Conservation (phyloP, 2,329 filamentous ascomycete genomes). For the Colletotrichum caudatum region DNA sequence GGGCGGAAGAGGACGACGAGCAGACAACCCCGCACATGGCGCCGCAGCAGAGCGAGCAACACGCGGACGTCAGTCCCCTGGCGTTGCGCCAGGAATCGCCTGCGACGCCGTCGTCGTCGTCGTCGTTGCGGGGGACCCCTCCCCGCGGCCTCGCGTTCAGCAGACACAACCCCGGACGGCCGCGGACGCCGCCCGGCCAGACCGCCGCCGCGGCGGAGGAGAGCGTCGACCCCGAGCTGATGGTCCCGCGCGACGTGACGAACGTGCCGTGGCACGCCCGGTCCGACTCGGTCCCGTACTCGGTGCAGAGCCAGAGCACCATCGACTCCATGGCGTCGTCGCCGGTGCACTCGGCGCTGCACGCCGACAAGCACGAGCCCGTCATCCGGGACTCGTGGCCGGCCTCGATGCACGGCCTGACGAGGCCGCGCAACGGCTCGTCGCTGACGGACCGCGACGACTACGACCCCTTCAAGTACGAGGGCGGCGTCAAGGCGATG, state of each 20-base stretch:
- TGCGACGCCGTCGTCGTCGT: slow-evolving; percentile 21
- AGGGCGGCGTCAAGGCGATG: slow-evolving; percentile 36
- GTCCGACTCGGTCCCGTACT: slow-evolving; percentile 50
- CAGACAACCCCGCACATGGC: slow-evolving; percentile 41
- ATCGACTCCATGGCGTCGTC: slow-evolving; percentile 51
- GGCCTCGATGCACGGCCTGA: slow-evolving; percentile 32
- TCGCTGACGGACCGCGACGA: slow-evolving; percentile 44
- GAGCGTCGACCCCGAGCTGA: slow-evolving; percentile 42
- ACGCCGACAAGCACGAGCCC: slow-evolving; percentile 49
- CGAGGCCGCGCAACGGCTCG: slow-evolving; percentile 45
- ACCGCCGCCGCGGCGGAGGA: slow-evolving; percentile 7
- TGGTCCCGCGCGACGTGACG: slow-evolving; percentile 49
- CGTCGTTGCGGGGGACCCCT: slow-evolving; percentile 20
- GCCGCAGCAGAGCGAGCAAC: slow-evolving; percentile 32
- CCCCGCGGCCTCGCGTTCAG: slow-evolving; percentile 47
- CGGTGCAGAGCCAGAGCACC: slow-evolving; percentile 52
- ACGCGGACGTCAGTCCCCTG: slow-evolving; percentile 42
- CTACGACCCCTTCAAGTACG: slow-evolving; percentile 47
- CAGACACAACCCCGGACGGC: slow-evolving; percentile 46
- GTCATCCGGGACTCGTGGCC: slow-evolving; percentile 50
- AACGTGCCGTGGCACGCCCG: slow-evolving; percentile 49
- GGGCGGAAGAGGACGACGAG: slow-evolving; percentile 14
- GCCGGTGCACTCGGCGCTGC: slow-evolving; percentile 46
- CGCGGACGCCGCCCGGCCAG: slow-evolving; percentile 41
- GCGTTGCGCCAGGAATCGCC: slow-evolving; percentile 40